phyloP scores from a whole-genome alignment of 305 asterid species.

The Rubia tinctorum region DNA sequence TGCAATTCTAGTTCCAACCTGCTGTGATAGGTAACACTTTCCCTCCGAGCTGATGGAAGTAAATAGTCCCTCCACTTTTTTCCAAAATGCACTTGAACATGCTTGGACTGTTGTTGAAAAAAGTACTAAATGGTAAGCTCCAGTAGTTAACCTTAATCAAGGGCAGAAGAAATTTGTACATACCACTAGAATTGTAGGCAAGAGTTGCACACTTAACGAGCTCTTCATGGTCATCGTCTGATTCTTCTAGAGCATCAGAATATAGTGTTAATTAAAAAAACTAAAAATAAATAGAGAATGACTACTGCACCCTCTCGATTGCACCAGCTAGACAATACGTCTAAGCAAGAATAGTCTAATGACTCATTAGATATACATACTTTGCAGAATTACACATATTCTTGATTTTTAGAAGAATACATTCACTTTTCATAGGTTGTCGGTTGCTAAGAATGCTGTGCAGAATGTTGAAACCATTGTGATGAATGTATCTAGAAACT shows the following conservation, averaged over 20 bases:
- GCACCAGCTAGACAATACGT: background rate
- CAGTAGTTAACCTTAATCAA: background rate
- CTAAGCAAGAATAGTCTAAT: background rate
- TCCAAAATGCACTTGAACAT: conserved; percentile 85
- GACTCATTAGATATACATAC: background rate
- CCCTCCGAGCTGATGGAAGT: conserved; percentile 62
- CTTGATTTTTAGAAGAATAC: background rate
- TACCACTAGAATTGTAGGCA: conserved; percentile 68
- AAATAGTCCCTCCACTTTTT: conserved; percentile 67
- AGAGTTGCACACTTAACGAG: conserved; percentile 68
- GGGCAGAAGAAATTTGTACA: conserved; percentile 25
- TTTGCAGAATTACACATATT: background rate
- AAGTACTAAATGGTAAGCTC: conserved; percentile 15
- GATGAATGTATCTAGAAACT: background rate
- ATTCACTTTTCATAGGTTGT: background rate
- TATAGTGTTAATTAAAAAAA: conserved; percentile 5
- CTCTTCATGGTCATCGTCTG: conserved; percentile 92
- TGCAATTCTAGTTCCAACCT: conserved; percentile 47
- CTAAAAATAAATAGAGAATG: background rate
- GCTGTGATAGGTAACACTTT: conserved; percentile 53
- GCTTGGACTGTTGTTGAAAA: conserved; percentile 52
- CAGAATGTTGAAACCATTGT: background rate
- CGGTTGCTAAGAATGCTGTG: background rate
- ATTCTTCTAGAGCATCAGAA: conserved; percentile 61
- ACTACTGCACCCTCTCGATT: background rate